Evolutionary conservation across 306 rosid species (phyloP).

Genomic region (Adenanthera pavonina): DNA sequence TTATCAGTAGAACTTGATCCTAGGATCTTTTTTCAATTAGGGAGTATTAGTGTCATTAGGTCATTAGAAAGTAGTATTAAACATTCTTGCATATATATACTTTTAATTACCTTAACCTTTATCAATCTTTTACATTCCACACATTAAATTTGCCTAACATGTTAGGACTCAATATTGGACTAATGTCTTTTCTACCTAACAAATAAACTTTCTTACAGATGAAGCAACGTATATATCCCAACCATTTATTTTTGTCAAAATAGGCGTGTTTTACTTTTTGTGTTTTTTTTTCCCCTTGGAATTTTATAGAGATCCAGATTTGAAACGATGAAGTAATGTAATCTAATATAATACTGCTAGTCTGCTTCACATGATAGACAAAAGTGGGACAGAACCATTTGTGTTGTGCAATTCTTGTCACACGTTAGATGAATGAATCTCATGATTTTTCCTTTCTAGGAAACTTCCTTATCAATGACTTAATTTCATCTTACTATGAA

Average conservation of each 20-base stretch:
- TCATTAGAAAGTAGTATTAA: too few relatives aligned
- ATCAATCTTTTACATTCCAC: not conserved
- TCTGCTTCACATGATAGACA: not conserved
- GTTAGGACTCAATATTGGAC: not conserved
- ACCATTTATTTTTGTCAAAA: not conserved
- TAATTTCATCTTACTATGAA: not conserved
- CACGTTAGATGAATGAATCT: conserved; percentile 12
- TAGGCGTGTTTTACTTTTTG: not conserved
- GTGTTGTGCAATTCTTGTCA: conserved; percentile 31
- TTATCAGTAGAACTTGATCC: too few relatives aligned
- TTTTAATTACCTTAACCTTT: not conserved
- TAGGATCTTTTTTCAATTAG: too few relatives aligned
- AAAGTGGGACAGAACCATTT: conserved; percentile 39
- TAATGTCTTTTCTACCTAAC: not conserved
- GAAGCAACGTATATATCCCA: not conserved
- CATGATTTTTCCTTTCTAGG: not conserved
- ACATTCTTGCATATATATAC: too few relatives aligned
- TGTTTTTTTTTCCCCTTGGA: not conserved
- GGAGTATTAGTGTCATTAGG: too few relatives aligned
- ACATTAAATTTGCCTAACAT: not conserved
- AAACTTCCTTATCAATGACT: not conserved
- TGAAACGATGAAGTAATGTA: not conserved
- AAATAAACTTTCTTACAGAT: not conserved
- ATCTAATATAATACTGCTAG: too few relatives aligned
- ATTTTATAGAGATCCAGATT: not conserved